Base-by-base conservation (phyloP, 345 rosid genomes). In the Gossypium longicalyx region DNA sequence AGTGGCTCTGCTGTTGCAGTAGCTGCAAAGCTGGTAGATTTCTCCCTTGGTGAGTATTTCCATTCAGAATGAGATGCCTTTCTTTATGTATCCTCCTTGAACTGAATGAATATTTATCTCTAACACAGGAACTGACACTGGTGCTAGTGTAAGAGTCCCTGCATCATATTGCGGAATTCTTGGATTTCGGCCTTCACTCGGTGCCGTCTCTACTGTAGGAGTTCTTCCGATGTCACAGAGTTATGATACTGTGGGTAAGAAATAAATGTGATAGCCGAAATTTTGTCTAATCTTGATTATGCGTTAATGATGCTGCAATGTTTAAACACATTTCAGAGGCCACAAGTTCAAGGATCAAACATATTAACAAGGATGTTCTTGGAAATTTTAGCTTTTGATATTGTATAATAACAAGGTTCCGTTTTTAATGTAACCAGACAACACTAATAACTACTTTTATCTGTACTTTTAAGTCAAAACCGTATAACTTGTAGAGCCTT, bases 1-100 rank as follows among this genome's bases (percentile, higher is more conserved):
- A 94, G 97, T 82, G 98, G 98, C 53, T 94, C 97, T 71, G 97
- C 97, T n/a, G 98, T 91, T 69, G 91, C 95, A 45, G 98, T 92
- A 43, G 90, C 83, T 11, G 98, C 98, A 68, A 85, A 12, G 79
- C 89, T 92, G 64, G 95, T 83, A 12, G 98, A 94, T 81, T 94
- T 94, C 83, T 85, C 98, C 67, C 70, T 94, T 7, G 98, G 98
- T 90, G 71, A 83, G 79, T 59, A 38, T 71, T 80, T 45, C 67
- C 12, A 7, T 69, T 49, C n/a, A 59, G 43, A 48, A 62, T 8
- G 27, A 10, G 58, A 54, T 29, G 67, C 34, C 9, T 52, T 60
- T 67, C 17, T 67, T 61, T 62, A 4, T 29, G 54, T 67, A 20
- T 9, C 44, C 25, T 59, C 9, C 0, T 11, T 38, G 25, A 61